Evolutionary conservation across 768 basidiomycete species (phyloP), one percentile per base, ranked within the genome.

Genomic region (Pisolithus albus): DNA sequence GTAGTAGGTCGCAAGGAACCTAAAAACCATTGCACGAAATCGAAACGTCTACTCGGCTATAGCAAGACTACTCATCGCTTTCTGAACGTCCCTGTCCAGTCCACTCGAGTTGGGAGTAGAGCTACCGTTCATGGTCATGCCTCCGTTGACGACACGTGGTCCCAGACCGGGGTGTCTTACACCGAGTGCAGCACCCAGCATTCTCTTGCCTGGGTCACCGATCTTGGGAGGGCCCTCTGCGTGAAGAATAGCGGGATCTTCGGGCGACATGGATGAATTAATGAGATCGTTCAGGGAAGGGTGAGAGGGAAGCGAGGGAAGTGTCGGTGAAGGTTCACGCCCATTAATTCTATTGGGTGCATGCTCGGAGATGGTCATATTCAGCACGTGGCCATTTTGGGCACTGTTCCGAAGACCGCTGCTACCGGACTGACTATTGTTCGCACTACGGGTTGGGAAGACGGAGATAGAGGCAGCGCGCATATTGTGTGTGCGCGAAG

Each of bases 261-360:
- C 68, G 49, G 70, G 64, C 23, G 79, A 66, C 41, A 77, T 82
- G 7, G 80, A 75, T 4, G 87, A 89, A 60, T 75, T 88, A 66
- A 92, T 92, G 57, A 92, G 78, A 38, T 89, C 78, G 65, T 88
- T 90, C 59, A 92, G 73, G 7, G 90, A 90, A 19, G 90, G 89
- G 64, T 92, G 90, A 10, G 83, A 80, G 19, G 89, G 89, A 37
- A 92, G 70, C 56, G 74, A 82, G 11, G 89, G 89, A 55, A 92
- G 79, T 19, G 88, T 88, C 21, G 90, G 89, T 4, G 88, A 91
- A 7, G 84, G 84, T 62, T 90, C 86, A 54, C 85, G 83, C 52
- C 74, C 78, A 51, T 64, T 72, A 49, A 71, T 56, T 24, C 46
- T 52, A 19, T 57, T 59, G 46, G 71, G 64, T 39, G 71, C 66